Evolutionary conservation across 345 rosid species (phyloP), one percentile per base, ranked within the genome.

Genomic region (Hypericum perforatum): DNA sequence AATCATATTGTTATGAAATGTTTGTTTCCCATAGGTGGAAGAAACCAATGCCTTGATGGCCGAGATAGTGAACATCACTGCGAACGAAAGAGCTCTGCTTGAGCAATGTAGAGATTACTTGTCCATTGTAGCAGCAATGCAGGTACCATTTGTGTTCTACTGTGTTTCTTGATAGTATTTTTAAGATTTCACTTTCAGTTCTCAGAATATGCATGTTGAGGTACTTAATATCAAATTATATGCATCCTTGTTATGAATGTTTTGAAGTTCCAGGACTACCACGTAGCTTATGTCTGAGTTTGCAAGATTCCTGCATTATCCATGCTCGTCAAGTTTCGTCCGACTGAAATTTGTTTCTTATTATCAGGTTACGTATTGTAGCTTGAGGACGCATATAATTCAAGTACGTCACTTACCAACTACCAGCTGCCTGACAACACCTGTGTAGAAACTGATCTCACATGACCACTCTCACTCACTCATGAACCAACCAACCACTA

Each of bases 331-430:
- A 22, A 22, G 32, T 22, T 22, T 22, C 32, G 32, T 22, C 32
- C 29, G 9, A 7, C 7, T 12, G 15, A 11, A 11, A 36, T 48
- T 22, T 22, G 32, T 12, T 37, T 36, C 22, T 43, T 39, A 50
- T 46, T 22, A 63, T 67, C 83, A 86, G 97, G 88, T 84, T 45
- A 84, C 80, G 53, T 79, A 78, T 61, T 77, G 83, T 69, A 90
- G 95, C 86, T 66, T 86, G 85, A 82, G 88, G 71, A 86, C 94
- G 42, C 95, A 90, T 63, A 65, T 80, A 70, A 65, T 84, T 68
- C 94, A 90, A 73, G 71, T 77, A 69, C 79, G 73, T 61, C 75
- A 70, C 5, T 64, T 66, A 58, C 57, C 65, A 11, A 68, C 75
- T 55, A 71, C 82, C 61, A 61, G 76, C 68, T 78, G 71, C 76